A percentile compares a stretch with the other conserved stretches of the same genome.
These are phyloP conservation scores for Mortierella sp. DNA, from an alignment of 371 early-diverging fungal species.

Conservation along the genomic window DNA sequence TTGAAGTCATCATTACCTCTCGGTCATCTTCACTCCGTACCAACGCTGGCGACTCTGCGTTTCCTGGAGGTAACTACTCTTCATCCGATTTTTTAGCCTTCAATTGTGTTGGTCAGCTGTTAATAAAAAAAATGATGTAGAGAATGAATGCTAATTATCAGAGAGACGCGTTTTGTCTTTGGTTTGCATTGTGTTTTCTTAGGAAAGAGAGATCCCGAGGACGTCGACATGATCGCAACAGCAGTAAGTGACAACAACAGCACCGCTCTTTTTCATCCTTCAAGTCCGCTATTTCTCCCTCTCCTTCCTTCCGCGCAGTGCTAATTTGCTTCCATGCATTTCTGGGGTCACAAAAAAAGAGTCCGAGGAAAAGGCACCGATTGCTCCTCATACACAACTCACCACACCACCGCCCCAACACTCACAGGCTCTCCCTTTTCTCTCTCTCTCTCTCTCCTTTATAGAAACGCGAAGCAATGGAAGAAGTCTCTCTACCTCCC, in stretches of 20 bases:
- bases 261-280: not conserved
- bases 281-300: not conserved
- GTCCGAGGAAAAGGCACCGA: not conserved
- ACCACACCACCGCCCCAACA: too few relatives aligned
- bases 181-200: not conserved
- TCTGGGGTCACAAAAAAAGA: not conserved
- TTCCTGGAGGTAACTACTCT: conserved; percentile 40
- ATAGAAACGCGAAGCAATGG: conserved; percentile 52
- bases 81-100: not conserved
- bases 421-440: not conserved
- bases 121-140: too few relatives aligned
- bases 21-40: conserved; percentile 40
- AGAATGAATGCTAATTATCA: not conserved
- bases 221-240: conserved; percentile 40
- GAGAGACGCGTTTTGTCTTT: not conserved
- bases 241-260: conserved; percentile 31
- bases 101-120: not conserved
- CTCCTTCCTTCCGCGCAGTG: not conserved
- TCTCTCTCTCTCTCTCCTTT: not conserved
- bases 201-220: conserved; percentile 49
- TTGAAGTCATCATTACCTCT: conserved; percentile 51
- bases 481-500: conserved; percentile 28
- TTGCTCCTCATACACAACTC: not conserved
- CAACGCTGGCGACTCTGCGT: conserved; percentile 46
- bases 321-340: not conserved